phyloP scores from a whole-genome alignment of 2,329 filamentous ascomycete species.

The Colletotrichum godetiae region DNA sequence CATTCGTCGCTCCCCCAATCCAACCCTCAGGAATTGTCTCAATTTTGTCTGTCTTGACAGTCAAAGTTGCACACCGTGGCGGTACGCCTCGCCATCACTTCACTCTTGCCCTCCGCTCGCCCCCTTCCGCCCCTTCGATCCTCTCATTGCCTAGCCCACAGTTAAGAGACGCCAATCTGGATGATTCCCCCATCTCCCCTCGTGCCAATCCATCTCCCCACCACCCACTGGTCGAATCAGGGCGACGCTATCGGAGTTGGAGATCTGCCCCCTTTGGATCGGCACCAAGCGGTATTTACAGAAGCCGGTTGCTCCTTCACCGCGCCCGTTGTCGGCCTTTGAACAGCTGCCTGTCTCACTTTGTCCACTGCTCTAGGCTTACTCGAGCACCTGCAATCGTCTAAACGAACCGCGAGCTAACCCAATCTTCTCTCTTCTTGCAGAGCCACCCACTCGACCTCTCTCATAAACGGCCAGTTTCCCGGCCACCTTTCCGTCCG shows the following conservation, averaged over 20 bases:
- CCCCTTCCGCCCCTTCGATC: constrained; percentile 38
- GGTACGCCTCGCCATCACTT: constrained; percentile 58
- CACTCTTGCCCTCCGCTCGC: constrained; percentile 37
- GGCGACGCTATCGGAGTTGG: background rate
- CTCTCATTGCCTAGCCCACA: constrained; percentile 31
- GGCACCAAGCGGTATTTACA: constrained; percentile 29
- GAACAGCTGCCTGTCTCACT: constrained; percentile 28
- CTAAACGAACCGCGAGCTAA: constrained; percentile 43
- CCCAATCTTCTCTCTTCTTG: constrained; percentile 46
- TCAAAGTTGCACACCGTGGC: constrained; percentile 51
- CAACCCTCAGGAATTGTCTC: constrained; percentile 60
- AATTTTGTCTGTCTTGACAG: constrained; percentile 56
- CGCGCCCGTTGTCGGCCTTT: constrained; percentile 30
- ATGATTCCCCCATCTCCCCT: constrained; percentile 39
- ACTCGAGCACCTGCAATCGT: constrained; percentile 36
- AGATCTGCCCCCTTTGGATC: constrained; percentile 28
- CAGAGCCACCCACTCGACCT: constrained; percentile 58
- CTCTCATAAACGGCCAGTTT: constrained; percentile 59
- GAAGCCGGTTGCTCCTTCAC: constrained; percentile 40
- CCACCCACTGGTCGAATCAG: constrained; percentile 38
- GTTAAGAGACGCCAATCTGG: constrained; percentile 5
- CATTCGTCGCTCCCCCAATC: constrained; percentile 70
- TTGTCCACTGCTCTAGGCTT: constrained; percentile 22
- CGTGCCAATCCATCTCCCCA: constrained; percentile 37
- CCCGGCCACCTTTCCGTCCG: constrained; percentile 53